phyloP scores from a whole-genome alignment of 1,284 basidiomycete species.

The Ustilago shanxiensis region DNA sequence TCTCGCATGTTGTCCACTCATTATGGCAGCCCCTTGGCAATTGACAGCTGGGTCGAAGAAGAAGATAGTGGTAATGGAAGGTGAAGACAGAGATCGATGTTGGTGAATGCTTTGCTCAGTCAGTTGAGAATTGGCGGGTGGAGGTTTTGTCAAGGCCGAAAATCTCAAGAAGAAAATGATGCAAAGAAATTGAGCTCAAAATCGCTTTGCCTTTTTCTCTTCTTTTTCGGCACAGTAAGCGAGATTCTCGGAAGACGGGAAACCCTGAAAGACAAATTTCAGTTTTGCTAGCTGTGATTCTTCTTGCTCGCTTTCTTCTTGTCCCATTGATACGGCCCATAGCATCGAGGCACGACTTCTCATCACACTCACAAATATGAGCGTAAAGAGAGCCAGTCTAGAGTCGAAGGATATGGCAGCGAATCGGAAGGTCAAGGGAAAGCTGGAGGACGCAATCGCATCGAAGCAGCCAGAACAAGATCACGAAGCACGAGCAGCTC shows the following conservation, averaged over 20 bases:
- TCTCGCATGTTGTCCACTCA: slow-evolving; percentile 18
- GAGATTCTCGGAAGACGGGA: slow-evolving; percentile 32
- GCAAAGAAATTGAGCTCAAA: background rate
- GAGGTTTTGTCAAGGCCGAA: slow-evolving; percentile 1
- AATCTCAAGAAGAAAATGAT: slow-evolving; percentile 5
- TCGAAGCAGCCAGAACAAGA: slow-evolving; percentile 1
- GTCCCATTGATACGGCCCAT: too few species aligned
- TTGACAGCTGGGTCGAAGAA: background rate
- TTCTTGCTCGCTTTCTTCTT: slow-evolving; percentile 2
- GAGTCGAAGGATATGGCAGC: background rate
- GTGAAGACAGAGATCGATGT: background rate
- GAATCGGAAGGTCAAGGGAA: slow-evolving; percentile 18
- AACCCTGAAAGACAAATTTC: slow-evolving; percentile 32
- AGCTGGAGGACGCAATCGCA: background rate
- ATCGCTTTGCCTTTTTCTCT: background rate
- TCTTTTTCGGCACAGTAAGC: background rate
- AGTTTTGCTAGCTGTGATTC: slow-evolving; percentile 10
- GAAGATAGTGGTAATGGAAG: background rate
- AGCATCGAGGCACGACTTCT: background rate
- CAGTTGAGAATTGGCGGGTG: slow-evolving; percentile 5
- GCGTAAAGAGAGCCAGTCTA: background rate
- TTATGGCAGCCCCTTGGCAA: background rate
- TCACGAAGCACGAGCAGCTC: slow-evolving; percentile 12
- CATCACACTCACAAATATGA: slow-evolving; percentile 12
- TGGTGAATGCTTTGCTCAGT: background rate